phyloP scores from a whole-genome alignment of 2,329 filamentous ascomycete species.

The Colletotrichum plurivorum region DNA sequence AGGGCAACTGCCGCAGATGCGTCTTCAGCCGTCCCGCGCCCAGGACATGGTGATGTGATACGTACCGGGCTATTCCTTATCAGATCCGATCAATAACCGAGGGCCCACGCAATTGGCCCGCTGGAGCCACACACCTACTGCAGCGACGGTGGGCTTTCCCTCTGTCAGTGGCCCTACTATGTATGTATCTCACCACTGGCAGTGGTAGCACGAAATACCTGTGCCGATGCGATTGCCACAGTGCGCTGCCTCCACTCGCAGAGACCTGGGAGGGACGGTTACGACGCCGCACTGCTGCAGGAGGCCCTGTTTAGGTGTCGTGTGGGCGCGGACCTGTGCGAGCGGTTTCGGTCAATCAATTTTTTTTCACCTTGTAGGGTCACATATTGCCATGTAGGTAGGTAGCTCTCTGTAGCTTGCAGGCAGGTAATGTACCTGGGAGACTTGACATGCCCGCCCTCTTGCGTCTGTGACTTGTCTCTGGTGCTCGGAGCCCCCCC shows the following conservation, averaged over 20 bases:
- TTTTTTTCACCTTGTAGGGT: conserved; percentile 9
- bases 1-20: conserved; percentile 30
- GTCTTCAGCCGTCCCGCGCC: conserved; percentile 22
- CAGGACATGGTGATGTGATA: conserved; percentile 28
- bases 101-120: conserved; percentile 28
- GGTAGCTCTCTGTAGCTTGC: no score
- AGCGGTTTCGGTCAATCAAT: conserved; percentile 29
- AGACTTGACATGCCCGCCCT: neutral
- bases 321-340: conserved; percentile 20
- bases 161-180: no score
- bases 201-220: neutral
- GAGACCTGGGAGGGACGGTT: neutral
- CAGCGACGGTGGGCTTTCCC: no score
- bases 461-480: conserved; percentile 5
- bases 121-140: conserved; percentile 17
- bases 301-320: neutral
- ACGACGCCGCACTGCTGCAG: neutral
- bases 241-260: neutral
- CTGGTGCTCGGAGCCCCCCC: conserved; percentile 29
- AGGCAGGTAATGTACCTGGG: neutral
- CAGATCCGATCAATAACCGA: conserved; percentile 39
- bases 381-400: no score
- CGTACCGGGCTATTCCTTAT: conserved; percentile 34
- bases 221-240: no score
- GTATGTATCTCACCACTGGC: no score